These are phyloP conservation scores for Diaporthe australafricana DNA, from an alignment of 2,329 filamentous ascomycete genomes.

Conservation along the genomic window DNA sequence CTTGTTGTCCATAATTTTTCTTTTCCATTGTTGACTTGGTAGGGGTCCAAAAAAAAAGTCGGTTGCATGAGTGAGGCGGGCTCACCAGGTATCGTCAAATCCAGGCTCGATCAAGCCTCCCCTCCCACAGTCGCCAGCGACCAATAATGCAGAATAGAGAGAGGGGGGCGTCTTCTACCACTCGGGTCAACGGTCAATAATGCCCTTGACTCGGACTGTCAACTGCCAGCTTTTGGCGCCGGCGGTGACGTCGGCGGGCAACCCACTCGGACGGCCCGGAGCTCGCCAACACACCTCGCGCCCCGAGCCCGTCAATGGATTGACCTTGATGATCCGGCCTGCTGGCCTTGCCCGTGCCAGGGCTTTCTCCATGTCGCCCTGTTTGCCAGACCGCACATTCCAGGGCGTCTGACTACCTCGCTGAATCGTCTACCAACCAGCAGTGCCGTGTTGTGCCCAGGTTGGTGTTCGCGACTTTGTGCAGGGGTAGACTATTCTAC, in stretches of 20 bases:
- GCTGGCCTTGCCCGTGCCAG: background rate
- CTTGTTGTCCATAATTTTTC: constrained; percentile 7
- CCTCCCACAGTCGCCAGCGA: background rate
- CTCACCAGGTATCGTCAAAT: constrained; percentile 3
- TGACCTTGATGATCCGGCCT: constrained; percentile 25
- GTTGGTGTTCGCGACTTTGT: background rate
- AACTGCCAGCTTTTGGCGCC: background rate
- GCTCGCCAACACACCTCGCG: constrained; percentile 19
- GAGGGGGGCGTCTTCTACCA: background rate
- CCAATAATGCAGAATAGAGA: background rate
- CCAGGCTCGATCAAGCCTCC: background rate
- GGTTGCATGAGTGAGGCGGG: constrained; percentile 5
- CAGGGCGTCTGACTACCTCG: background rate
- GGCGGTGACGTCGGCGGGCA: constrained; percentile 19
- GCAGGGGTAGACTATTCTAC: background rate
- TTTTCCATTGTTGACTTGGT: constrained; percentile 2
- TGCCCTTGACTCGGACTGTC: constrained; percentile 16
- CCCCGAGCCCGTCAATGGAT: constrained; percentile 11
- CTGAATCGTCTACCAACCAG: background rate
- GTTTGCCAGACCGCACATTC: background rate
- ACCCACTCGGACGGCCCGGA: constrained; percentile 19
- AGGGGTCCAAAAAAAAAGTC: background rate
- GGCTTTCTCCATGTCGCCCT: background rate
- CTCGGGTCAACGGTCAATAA: background rate
- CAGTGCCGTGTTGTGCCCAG: background rate